Conservation (phyloP, 2,329 filamentous ascomycete species). For the Ceratocystis variospora region DNA sequence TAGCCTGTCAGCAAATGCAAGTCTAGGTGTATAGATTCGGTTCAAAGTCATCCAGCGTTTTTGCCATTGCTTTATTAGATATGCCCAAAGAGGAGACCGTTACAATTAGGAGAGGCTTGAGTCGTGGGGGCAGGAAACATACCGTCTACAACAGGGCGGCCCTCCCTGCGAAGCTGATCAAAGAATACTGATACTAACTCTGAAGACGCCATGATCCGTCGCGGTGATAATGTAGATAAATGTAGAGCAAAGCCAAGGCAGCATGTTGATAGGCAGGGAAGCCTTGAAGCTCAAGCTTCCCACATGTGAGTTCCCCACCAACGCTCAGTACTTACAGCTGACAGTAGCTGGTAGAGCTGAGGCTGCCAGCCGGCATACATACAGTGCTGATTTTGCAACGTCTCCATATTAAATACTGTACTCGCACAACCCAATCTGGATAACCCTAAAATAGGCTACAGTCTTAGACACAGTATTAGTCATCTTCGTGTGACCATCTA, state of each 20-base stretch:
- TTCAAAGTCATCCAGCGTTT: background rate
- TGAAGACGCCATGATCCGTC: background rate
- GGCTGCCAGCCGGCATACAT: background rate
- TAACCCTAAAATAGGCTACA: background rate
- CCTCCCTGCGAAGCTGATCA: slow-evolving; percentile 33
- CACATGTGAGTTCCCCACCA: background rate
- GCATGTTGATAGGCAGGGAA: background rate
- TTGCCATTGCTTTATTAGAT: background rate
- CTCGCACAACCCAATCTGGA: background rate
- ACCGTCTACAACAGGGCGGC: slow-evolving; percentile 37
- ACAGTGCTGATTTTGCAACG: background rate
- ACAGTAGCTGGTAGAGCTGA: background rate
- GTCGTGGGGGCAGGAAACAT: background rate
- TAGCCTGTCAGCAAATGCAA: background rate
- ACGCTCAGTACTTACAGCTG: background rate
- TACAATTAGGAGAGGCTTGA: background rate
- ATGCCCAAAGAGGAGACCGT: background rate
- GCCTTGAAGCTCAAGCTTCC: background rate
- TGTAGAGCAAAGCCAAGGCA: background rate
- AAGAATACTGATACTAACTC: slow-evolving; percentile 28
- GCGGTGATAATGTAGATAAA: background rate
- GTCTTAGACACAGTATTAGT: background rate
- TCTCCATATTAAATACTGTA: background rate
- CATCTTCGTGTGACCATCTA: background rate
- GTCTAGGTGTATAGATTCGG: background rate